Base-by-base conservation (phyloP, 1,284 basidiomycete species). In the Calocybe gambosa region DNA sequence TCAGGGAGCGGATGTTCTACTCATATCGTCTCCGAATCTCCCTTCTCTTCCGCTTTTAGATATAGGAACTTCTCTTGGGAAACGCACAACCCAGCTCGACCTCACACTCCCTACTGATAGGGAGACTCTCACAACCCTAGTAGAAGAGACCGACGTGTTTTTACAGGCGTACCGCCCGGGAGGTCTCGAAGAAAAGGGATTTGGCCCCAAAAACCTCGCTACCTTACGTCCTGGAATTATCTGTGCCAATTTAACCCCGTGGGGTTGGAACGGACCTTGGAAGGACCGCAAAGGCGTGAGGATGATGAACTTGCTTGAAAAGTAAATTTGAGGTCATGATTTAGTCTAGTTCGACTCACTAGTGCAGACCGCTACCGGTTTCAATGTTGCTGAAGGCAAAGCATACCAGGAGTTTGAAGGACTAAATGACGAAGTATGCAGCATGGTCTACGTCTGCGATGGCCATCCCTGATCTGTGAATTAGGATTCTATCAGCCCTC, bases 161-260 rank as follows among this genome's bases (percentile, higher is more conserved):
- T 59, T 85, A n/a, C 82, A 86, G 56, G 73, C 77, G 0, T 85
- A 85, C 59, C 70, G 80, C 10, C 80, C 80, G 0, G 73, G 73
- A 0, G 73, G 73, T 0, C 58, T 83, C n/a, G 59, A 61, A 4
- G 61, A 54, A 3, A 77, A 75, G 48, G 78, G 78, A 0, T 81
- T 82, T 52, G 71, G 76, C 0, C 56, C 67, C 0, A 53, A 64
- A 7, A 68, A 74, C 5, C 62, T 79, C 2, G 65, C 65, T 0
- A 50, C 55, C 10, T 40, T 70, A 23, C 66, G 68, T 3, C 74
- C 77, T 0, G 78, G 79, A 0, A 72, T 83, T 23, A 68, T 85
- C 0, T 78, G 72, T 49, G 80, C 81, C 0, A 80, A 70, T 50
- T 58, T 85, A 25, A 69, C 64, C 18, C 81, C 79, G 0, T 84